Base-by-base conservation (phyloP, 2,329 filamentous ascomycete genomes). In the Alternaria infectoria region DNA sequence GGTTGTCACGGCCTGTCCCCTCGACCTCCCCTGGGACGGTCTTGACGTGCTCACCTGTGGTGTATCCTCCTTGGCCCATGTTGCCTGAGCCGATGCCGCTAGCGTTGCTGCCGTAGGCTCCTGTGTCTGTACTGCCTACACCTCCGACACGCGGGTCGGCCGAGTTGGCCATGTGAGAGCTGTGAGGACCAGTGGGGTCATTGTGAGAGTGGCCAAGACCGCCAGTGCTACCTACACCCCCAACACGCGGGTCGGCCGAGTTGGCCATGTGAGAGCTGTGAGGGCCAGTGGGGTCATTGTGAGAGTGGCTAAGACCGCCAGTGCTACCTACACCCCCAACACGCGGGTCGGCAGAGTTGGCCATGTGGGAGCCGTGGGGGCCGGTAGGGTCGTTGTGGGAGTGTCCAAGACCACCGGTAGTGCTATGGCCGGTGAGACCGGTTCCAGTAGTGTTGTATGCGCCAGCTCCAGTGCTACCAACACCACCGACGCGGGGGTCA, bases 191-290 rank as follows among this genome's bases (percentile, higher is more conserved):
- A 6, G 25, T 57, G 19, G 59, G 45, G 26, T 61, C 59, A 15
- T 46, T 40, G 57, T 40, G 28, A 17, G 28, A 40, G 57, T 36
- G n/a, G 21, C 26, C 30, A 40, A 25, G 30, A 26, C 36, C 30
- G 21, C 36, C 21, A 11, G 58, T 60, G 30, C 57, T 59, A 36
- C 57, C 57, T 13, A 30, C 17, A 23, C 49, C 26, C 25, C 49
- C 57, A 17, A 61, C 54, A 11, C 77, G 66, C 9, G 77, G 78
- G 56, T 80, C 78, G 6, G 66, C 43, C 65, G 78, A 77, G 69
- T 79, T 79, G 36, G 55, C 40, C 9, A 54, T 6, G 23, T 54
- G 47, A 21, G 59, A 61, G 45, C 15, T 46, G 54, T 61, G 59
- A 44, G 45, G 59, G 4, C 52, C 59, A 6, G 25, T 57, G 19